Conservation (phyloP, 2,329 filamentous ascomycete genomes). For the Lachnellula willkommii region DNA sequence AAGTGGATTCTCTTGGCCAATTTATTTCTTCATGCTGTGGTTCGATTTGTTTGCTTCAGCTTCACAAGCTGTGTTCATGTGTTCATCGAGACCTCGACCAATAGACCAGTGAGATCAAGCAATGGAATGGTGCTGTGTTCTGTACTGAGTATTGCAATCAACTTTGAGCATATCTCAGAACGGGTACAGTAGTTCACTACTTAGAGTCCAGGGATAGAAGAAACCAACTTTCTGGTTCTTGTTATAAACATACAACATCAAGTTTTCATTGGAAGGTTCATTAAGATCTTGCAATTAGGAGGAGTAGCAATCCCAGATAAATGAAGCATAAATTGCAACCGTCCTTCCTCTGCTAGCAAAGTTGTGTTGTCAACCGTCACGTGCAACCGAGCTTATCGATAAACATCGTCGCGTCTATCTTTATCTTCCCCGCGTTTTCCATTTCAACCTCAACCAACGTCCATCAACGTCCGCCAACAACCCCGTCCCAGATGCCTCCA, state of each 20-base stretch:
- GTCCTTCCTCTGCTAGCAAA: too few relatives aligned
- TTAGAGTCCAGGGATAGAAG: not conserved
- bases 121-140: not conserved
- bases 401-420: not conserved
- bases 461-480: not conserved
- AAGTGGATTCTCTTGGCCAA: not conserved
- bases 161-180: not conserved
- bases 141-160: not conserved
- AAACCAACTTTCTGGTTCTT: not conserved
- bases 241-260: too few relatives aligned
- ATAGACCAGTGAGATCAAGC: not conserved
- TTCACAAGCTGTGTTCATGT: not conserved
- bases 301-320: too few relatives aligned
- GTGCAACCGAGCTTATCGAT: not conserved
- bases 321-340: too few relatives aligned
- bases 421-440: not conserved
- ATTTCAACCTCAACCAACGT: not conserved
- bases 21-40: not conserved
- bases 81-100: not conserved
- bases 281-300: too few relatives aligned
- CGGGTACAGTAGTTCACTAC: not conserved
- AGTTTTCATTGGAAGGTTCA: too few relatives aligned
- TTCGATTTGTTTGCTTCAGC: not conserved
- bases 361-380: not conserved
- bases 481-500: slow-evolving; percentile 37